A percentile compares a stretch with the other conserved stretches of the same genome.
Conservation (phyloP, 1,284 basidiomycete species). For the Pseudozyma flocculosa region DNA sequence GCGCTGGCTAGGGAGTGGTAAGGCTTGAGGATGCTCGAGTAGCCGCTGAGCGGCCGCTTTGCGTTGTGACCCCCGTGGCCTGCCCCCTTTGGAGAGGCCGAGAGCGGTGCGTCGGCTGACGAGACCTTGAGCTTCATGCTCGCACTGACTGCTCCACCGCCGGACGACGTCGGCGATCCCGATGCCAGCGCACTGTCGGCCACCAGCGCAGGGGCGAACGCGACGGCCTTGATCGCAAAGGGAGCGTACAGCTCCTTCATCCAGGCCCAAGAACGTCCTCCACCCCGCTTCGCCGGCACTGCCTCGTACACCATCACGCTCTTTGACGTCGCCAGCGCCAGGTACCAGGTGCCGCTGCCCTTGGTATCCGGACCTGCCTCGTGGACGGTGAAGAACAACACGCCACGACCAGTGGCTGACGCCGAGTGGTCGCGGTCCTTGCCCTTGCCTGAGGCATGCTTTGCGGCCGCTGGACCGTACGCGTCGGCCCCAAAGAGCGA, state of each 20-base stretch:
- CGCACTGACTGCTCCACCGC: too few species aligned
- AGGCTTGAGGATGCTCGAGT: slow-evolving; percentile 9
- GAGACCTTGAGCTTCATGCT: slow-evolving; percentile 20
- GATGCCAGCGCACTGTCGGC: slow-evolving; percentile 4
- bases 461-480: slow-evolving; percentile 10
- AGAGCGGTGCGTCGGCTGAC: slow-evolving; percentile 20
- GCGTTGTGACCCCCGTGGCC: slow-evolving; percentile 5
- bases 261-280: slow-evolving; percentile 34
- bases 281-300: slow-evolving; percentile 12
- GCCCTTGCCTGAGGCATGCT: slow-evolving; percentile 12
- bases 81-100: slow-evolving; percentile 16
- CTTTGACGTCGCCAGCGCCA: slow-evolving; percentile 37
- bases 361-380: slow-evolving; percentile 36
- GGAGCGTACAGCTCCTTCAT: slow-evolving; percentile 44
- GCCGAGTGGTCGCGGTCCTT: slow-evolving; percentile 16
- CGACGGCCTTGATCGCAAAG: slow-evolving; percentile 28
- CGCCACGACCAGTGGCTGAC: slow-evolving; percentile 22
- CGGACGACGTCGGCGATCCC: background rate
- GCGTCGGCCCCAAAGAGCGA: slow-evolving; percentile 36
- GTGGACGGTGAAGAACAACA: slow-evolving; percentile 41
- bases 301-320: slow-evolving; percentile 44
- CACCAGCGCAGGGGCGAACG: slow-evolving; percentile 27
- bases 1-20: slow-evolving; percentile 8
- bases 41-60: background rate
- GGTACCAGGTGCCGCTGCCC: slow-evolving; percentile 43